A percentile compares a stretch with the other conserved stretches of the same genome.
Evolutionary conservation across 2,329 filamentous ascomycete species (phyloP).

Genomic region (Aspergillus fijiensis): DNA sequence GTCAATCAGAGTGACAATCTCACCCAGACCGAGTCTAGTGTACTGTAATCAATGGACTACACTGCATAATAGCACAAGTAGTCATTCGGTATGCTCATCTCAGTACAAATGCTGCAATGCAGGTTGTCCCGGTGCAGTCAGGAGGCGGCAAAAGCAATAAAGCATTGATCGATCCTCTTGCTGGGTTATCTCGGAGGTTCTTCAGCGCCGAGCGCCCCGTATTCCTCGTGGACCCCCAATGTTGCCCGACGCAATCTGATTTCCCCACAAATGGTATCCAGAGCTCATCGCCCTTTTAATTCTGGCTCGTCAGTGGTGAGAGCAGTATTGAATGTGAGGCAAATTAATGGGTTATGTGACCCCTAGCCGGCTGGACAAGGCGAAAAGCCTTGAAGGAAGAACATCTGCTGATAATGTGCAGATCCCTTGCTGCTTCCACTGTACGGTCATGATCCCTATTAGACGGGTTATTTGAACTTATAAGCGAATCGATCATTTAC

Average conservation of each 20-base stretch:
- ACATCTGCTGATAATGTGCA: slow-evolving; percentile 11
- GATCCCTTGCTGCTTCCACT: slow-evolving; percentile 9
- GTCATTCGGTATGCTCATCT: neutral
- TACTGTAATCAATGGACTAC: neutral
- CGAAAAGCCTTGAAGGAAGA: slow-evolving; percentile 4
- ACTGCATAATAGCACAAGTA: neutral
- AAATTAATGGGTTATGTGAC: neutral
- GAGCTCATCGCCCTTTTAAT: neutral
- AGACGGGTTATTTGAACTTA: neutral
- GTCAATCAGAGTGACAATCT: slow-evolving; percentile 4
- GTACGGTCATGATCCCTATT: neutral
- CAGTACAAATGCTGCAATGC: slow-evolving; percentile 1
- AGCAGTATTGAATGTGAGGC: neutral
- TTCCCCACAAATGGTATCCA: neutral
- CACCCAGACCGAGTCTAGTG: slow-evolving; percentile 1
- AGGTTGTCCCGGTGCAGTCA: neutral
- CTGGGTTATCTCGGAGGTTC: slow-evolving; percentile 18
- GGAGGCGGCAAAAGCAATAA: slow-evolving; percentile 8
- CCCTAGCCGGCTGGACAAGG: neutral
- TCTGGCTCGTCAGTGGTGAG: neutral
- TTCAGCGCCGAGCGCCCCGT: slow-evolving; percentile 20
- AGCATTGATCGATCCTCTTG: slow-evolving; percentile 7
- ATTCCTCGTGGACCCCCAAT: slow-evolving; percentile 9
- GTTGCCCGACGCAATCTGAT: slow-evolving; percentile 1
- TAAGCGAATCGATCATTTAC: neutral